phyloP scores from a whole-genome alignment of 306 rosid genomes.

The Elaeagnus macrophylla region DNA sequence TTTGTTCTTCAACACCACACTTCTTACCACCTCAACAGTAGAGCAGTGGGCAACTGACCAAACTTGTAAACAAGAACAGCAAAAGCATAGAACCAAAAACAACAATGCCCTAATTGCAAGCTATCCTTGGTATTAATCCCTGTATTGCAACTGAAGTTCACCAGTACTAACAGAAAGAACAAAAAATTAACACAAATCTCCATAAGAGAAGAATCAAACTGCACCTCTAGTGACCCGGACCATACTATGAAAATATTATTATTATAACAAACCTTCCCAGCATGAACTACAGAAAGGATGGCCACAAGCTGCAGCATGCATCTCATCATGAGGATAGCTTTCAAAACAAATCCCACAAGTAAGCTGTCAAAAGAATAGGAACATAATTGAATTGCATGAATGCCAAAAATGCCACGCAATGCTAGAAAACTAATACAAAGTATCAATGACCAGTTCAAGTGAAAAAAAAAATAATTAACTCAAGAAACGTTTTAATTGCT shows the following conservation, averaged over 20 bases:
- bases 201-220: background rate
- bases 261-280: constrained; percentile 41
- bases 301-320: constrained; percentile 42
- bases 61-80: too few relatives aligned
- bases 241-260: background rate
- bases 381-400: constrained; percentile 3
- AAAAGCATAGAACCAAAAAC: too few relatives aligned
- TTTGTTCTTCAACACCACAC: too few relatives aligned
- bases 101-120: too few relatives aligned
- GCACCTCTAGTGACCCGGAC: background rate
- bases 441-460: background rate
- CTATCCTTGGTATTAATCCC: too few relatives aligned
- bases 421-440: background rate
- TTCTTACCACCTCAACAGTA: too few relatives aligned
- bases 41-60: too few relatives aligned
- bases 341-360: constrained; percentile 60
- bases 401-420: background rate
- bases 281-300: constrained; percentile 47
- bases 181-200: too few relatives aligned
- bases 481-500: constrained; percentile 6
- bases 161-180: too few relatives aligned
- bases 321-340: constrained; percentile 27
- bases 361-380: constrained; percentile 28
- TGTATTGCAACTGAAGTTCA: too few relatives aligned
- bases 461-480: constrained; percentile 1